Percentiles rank a stretch among this genome's conserved stretches.
Evolutionary conservation across 257 asterid species (phyloP).

Genomic region (Cynanchum wilfordii): DNA sequence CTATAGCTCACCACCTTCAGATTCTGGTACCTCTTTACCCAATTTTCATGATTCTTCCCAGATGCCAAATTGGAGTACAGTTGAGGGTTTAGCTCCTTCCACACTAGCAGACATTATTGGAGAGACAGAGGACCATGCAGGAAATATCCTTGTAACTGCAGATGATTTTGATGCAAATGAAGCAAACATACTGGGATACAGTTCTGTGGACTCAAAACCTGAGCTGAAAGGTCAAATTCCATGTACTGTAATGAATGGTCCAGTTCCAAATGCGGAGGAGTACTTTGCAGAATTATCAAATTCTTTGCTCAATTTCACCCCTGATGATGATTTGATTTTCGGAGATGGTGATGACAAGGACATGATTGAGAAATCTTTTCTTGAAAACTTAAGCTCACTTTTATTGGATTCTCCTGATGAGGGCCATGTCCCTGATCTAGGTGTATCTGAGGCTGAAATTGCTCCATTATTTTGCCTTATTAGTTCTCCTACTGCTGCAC

Average conservation of each 20-base stretch:
- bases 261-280: slow-evolving; percentile 35
- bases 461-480: slow-evolving; percentile 28
- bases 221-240: slow-evolving; percentile 24
- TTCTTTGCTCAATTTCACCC: slow-evolving; percentile 35
- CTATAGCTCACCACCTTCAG: slow-evolving; percentile 16
- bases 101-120: slow-evolving; percentile 26
- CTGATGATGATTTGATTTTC: slow-evolving; percentile 43
- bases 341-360: slow-evolving; percentile 35
- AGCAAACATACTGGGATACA: slow-evolving; percentile 17
- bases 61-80: slow-evolving; percentile 34
- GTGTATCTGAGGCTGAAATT: slow-evolving; percentile 21
- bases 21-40: slow-evolving; percentile 29
- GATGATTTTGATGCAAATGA: slow-evolving; percentile 12
- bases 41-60: slow-evolving; percentile 34
- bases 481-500: slow-evolving; percentile 14
- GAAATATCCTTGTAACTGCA: slow-evolving; percentile 21
- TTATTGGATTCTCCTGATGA: slow-evolving; percentile 50
- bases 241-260: slow-evolving; percentile 20
- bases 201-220: slow-evolving; percentile 18
- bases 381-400: slow-evolving; percentile 49
- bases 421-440: slow-evolving; percentile 22
- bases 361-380: slow-evolving; percentile 38
- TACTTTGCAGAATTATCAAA: slow-evolving; percentile 35
- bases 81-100: slow-evolving; percentile 22
- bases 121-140: slow-evolving; percentile 26